Conservation (phyloP, 2,329 filamentous ascomycete genomes). For the Lasiodiplodia hormozganensis region DNA sequence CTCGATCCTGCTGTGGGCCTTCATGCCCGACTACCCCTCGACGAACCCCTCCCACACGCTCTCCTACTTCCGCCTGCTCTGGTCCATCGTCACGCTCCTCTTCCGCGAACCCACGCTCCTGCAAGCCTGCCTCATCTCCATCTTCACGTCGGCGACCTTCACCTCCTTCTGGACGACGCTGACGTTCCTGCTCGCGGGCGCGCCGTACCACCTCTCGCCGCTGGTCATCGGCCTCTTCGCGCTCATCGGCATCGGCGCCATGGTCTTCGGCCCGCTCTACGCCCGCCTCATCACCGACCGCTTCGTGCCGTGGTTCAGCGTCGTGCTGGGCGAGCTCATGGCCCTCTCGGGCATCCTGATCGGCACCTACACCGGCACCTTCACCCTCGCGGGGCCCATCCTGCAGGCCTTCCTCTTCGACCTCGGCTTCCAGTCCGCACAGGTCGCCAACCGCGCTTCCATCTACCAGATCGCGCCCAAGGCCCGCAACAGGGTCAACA, state of each 20-base stretch:
- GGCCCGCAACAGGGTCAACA: conserved; percentile 78
- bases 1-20: conserved; percentile 69
- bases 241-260: conserved; percentile 74
- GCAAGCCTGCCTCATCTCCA: conserved; percentile 71
- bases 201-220: conserved; percentile 72
- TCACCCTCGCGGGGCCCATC: conserved; percentile 73
- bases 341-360: conserved; percentile 68
- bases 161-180: conserved; percentile 77
- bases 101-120: conserved; percentile 71
- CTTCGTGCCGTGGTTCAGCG: conserved; percentile 71
- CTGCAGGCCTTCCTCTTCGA: conserved; percentile 75
- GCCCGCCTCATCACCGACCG: conserved; percentile 73
- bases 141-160: conserved; percentile 68
- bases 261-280: conserved; percentile 72
- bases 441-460: conserved; percentile 74
- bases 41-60: conserved; percentile 68
- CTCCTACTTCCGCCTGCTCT: conserved; percentile 70
- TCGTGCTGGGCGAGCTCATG: conserved; percentile 66
- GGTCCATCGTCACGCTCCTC: conserved; percentile 69
- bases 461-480: conserved; percentile 73
- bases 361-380: conserved; percentile 72
- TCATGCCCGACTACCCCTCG: conserved; percentile 81
- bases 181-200: conserved; percentile 76
- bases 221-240: conserved; percentile 79
- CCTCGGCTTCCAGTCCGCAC: conserved; percentile 73